phyloP scores from a whole-genome alignment of 495 filamentous ascomycete species.

The Sporormia fimetaria region DNA sequence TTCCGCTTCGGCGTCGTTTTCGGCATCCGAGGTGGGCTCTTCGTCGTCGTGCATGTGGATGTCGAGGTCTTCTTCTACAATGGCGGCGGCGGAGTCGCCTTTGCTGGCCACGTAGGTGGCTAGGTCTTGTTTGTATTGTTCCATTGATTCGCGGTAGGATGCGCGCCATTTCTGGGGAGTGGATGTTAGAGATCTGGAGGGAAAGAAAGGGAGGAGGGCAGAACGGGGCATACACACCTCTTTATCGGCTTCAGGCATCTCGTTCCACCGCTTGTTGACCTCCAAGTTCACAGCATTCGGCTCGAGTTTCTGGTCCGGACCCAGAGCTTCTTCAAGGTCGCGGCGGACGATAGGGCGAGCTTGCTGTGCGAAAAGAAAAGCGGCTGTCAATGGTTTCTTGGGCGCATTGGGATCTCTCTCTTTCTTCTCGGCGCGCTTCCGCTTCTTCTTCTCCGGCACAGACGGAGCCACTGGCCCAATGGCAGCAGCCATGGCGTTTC shows the following conservation, averaged over 20 bases:
- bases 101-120: constrained; percentile 9
- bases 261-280: constrained; percentile 69
- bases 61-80: constrained; percentile 1
- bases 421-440: constrained; percentile 45
- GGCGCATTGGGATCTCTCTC: constrained; percentile 89
- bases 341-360: constrained; percentile 64
- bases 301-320: constrained; percentile 66
- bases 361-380: constrained; percentile 83
- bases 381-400: constrained; percentile 85
- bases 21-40: constrained; percentile 6
- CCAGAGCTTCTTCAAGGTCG: constrained; percentile 58
- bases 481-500: constrained; percentile 36
- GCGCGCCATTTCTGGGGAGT: constrained; percentile 14
- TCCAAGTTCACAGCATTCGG: constrained; percentile 37
- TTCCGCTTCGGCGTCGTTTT: constrained; percentile 17
- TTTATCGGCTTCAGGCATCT: constrained; percentile 62
- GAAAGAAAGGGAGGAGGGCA: neutral
- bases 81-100: neutral
- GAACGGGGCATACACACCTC: constrained; percentile 56
- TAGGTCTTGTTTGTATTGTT: constrained; percentile 12
- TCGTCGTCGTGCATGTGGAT: constrained; percentile 17
- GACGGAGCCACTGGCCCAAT: neutral
- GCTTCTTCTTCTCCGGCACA: constrained; percentile 30
- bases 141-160: constrained; percentile 18
- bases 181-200: constrained; percentile 1